Evolutionary conservation across 2,329 filamentous ascomycete genomes (phyloP), one percentile per base, ranked within the genome.

Genomic region (Gnomoniopsis sp.): DNA sequence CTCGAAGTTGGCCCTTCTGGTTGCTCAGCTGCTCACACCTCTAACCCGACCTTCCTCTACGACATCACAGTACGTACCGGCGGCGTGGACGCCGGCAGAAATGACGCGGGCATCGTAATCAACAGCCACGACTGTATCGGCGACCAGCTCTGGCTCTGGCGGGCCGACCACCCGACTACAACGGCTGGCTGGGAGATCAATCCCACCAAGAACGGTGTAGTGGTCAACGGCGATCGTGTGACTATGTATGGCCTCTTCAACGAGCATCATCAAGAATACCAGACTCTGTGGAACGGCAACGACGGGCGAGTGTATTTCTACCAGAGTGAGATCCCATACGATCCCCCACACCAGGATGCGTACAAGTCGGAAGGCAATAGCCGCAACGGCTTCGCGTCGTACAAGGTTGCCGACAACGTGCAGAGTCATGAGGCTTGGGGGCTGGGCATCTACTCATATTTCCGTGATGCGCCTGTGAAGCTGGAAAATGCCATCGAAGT

Each of bases 311-410:
- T 71, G 19, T 72, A 72, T 61, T 70, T 72, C 62, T 72, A 72
- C 57, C 70, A 72, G 61, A 71, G 69, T 50, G 70, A 72, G 58
- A 67, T 71, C 44, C 70, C 70, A 2, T 72, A 72, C 55, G 70
- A 71, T 34, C 69, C 69, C 15, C 70, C 70, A 1, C 57, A 66
- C 44, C 70, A 71, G 56, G 51, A 57, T n/a, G 65, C 65, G 4
- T 71, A 69, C 66, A 67, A 62, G 66, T 63, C 62, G 14, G 49
- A 60, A 21, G 62, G 62, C 43, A 65, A 67, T 23, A 44, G 23
- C 6, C 59, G 62, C 12, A 71, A 71, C 59, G 70, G 70, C 48
- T 71, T 65, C 26, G 68, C 70, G 30, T 71, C 70, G 21, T 71
- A 71, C 60, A 71, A 71, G 60, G 68, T 71, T 2, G 67, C 68